Percentiles rank a stretch among this genome's conserved stretches.
phyloP scores from a whole-genome alignment of 176 grass and related monocot genomes.

The Luzula sylvatica region DNA sequence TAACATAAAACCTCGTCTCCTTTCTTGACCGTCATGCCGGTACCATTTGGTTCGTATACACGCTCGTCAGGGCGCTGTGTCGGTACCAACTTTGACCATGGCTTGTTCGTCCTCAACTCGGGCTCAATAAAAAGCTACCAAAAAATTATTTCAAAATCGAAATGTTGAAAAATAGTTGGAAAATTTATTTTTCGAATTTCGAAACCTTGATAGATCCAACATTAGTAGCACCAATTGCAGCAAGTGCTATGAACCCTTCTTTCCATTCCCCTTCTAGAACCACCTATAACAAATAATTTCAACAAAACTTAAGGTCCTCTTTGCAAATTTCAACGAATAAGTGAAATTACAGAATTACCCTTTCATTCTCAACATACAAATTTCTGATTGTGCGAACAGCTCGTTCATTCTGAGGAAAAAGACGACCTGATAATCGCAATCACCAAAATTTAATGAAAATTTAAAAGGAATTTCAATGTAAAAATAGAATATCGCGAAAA shows the following conservation, averaged over 20 bases:
- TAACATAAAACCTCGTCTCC: slow-evolving; percentile 25
- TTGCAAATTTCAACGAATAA: no score
- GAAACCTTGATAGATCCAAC: slow-evolving; percentile 72
- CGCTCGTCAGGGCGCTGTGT: slow-evolving; percentile 35
- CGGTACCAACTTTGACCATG: slow-evolving; percentile 11
- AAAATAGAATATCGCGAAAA: not conserved
- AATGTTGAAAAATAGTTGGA: not conserved
- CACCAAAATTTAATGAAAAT: not conserved
- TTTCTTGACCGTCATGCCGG: slow-evolving; percentile 43
- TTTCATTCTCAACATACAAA: slow-evolving; percentile 75
- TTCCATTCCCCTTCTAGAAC: slow-evolving; percentile 67
- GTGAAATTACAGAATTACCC: slow-evolving; percentile 30
- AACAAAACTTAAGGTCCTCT: no score
- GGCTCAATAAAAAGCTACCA: slow-evolving; percentile 55
- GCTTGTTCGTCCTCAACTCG: slow-evolving; percentile 45
- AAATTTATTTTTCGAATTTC: not conserved
- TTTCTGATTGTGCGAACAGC: slow-evolving; percentile 63
- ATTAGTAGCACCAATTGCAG: slow-evolving; percentile 74
- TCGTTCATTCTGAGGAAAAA: slow-evolving; percentile 66
- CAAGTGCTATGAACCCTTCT: slow-evolving; percentile 65
- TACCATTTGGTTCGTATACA: slow-evolving; percentile 38
- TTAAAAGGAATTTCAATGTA: not conserved
- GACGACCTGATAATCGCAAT: slow-evolving; percentile 25
- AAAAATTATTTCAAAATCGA: not conserved
- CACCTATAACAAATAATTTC: slow-evolving; percentile 30